Evolutionary conservation across 1,139 yeast species (phyloP).

Genomic region (Torulaspora globosa): DNA sequence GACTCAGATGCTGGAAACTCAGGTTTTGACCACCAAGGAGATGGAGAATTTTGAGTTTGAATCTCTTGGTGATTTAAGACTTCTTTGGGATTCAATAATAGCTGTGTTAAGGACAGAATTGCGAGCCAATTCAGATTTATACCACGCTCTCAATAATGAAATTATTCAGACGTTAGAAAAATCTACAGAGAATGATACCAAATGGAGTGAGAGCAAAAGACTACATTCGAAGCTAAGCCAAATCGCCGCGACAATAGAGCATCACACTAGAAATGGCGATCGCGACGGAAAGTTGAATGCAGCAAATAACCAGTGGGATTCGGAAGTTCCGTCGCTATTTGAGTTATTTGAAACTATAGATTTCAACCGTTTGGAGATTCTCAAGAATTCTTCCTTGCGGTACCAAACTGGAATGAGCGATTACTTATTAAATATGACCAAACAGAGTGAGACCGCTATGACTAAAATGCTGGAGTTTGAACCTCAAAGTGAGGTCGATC

Average conservation of each 20-base stretch:
- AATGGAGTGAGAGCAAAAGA: slow-evolving; percentile 44
- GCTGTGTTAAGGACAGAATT: slow-evolving; percentile 52
- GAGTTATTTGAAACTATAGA: slow-evolving; percentile 76
- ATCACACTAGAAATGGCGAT: slow-evolving; percentile 30
- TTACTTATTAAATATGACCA: slow-evolving; percentile 44
- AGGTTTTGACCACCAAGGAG: slow-evolving; percentile 37
- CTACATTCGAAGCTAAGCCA: slow-evolving; percentile 42
- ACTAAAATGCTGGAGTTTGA: slow-evolving; percentile 59
- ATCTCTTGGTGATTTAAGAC: slow-evolving; percentile 51
- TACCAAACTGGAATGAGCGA: slow-evolving; percentile 62
- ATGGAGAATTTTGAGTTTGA: slow-evolving; percentile 43
- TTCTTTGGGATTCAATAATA: slow-evolving; percentile 56
- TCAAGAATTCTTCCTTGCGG: slow-evolving; percentile 65
- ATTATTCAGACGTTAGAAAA: slow-evolving; percentile 53
- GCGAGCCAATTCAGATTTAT: slow-evolving; percentile 48
- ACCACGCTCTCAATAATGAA: slow-evolving; percentile 52
- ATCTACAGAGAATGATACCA: slow-evolving; percentile 51
- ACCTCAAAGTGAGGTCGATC: slow-evolving; percentile 53
- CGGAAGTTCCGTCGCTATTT: slow-evolving; percentile 72
- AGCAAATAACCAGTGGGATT: slow-evolving; percentile 51
- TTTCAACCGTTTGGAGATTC: slow-evolving; percentile 55
- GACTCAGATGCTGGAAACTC: slow-evolving; percentile 35
- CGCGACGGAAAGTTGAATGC: slow-evolving; percentile 21
- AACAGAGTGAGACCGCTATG: slow-evolving; percentile 60
- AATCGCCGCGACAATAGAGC: slow-evolving; percentile 39